phyloP scores from a whole-genome alignment of 2,329 filamentous ascomycete genomes.

The Neodidymelliopsis sp. region DNA sequence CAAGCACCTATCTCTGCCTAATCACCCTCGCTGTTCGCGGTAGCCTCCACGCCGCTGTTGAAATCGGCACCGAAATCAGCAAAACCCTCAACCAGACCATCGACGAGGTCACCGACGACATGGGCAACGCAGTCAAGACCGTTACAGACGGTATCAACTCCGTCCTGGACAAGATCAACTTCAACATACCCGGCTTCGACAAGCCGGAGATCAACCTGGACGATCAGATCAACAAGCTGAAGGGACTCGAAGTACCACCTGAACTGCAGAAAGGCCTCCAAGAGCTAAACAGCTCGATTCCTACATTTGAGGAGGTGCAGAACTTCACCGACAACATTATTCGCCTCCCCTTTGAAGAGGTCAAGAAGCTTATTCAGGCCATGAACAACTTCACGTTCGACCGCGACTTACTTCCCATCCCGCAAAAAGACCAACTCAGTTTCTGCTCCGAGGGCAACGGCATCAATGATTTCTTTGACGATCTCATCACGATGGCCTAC shows the following conservation, averaged over 20 bases:
- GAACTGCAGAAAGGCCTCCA: conserved; percentile 73
- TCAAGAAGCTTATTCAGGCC: conserved; percentile 74
- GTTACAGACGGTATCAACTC: conserved; percentile 49
- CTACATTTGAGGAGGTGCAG: conserved; percentile 82
- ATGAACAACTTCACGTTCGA: conserved; percentile 81
- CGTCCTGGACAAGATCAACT: conserved; percentile 51
- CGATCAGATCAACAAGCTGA: conserved; percentile 69
- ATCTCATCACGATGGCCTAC: conserved; percentile 70
- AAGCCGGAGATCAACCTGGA: conserved; percentile 70
- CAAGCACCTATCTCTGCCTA: conserved; percentile 87
- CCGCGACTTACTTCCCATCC: conserved; percentile 78
- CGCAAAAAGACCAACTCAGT: conserved; percentile 78
- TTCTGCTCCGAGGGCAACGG: conserved; percentile 89
- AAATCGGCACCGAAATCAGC: conserved; percentile 67
- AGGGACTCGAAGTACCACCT: conserved; percentile 72
- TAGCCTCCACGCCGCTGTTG: conserved; percentile 74
- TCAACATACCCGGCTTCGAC: conserved; percentile 52
- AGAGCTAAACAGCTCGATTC: conserved; percentile 79
- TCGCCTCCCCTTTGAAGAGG: conserved; percentile 78
- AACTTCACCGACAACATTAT: conserved; percentile 81
- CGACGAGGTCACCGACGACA: conserved; percentile 62
- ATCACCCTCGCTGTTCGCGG: conserved; percentile 84
- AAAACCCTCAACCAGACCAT: conserved; percentile 69
- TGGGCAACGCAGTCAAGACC: conserved; percentile 50
- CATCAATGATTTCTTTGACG: conserved; percentile 83